Percentiles rank a stretch among this genome's conserved stretches.
Evolutionary conservation across 1,139 yeast genomes (phyloP).

Genomic region (Hansenula lynferdii): DNA sequence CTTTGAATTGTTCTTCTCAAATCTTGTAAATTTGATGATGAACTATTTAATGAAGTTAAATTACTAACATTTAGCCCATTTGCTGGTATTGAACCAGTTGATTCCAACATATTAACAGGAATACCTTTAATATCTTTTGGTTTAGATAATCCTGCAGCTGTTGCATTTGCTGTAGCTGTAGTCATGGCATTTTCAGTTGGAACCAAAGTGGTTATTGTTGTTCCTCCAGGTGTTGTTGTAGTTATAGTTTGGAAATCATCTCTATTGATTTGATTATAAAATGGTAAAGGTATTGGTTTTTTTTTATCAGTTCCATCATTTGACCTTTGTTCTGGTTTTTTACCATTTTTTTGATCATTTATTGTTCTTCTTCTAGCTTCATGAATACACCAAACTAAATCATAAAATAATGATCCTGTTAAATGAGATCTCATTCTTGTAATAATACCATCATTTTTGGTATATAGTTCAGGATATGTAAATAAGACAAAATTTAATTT

Average conservation of each 20-base stretch:
- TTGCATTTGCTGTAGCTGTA: conserved; percentile 46
- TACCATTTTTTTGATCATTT: conserved; percentile 38
- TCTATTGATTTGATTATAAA: conserved; percentile 86
- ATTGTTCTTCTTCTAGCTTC: conserved; percentile 81
- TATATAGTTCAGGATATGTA: conserved; percentile 81
- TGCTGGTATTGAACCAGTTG: conserved; percentile 58
- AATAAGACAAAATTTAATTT: conserved; percentile 82
- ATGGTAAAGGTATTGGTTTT: conserved; percentile 73
- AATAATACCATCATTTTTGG: conserved; percentile 66
- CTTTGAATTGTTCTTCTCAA: conserved; percentile 14
- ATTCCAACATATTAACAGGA: conserved; percentile 74
- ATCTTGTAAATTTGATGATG: conserved; percentile 4
- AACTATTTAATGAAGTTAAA: background rate
- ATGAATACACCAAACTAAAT: conserved; percentile 91
- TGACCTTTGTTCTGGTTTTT: conserved; percentile 20
- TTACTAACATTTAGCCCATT: background rate
- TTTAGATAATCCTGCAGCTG: conserved; percentile 44
- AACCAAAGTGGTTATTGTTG: conserved; percentile 82
- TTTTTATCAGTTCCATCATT: conserved; percentile 20
- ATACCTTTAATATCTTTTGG: conserved; percentile 75
- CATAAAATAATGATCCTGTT: conserved; percentile 88
- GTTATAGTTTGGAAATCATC: conserved; percentile 86
- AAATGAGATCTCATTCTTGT: conserved; percentile 88
- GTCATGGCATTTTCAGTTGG: conserved; percentile 80
- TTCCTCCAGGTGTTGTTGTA: conserved; percentile 88